These are phyloP conservation scores for Suillus placidus DNA, from an alignment of 768 basidiomycete species.

Conservation along the genomic window DNA sequence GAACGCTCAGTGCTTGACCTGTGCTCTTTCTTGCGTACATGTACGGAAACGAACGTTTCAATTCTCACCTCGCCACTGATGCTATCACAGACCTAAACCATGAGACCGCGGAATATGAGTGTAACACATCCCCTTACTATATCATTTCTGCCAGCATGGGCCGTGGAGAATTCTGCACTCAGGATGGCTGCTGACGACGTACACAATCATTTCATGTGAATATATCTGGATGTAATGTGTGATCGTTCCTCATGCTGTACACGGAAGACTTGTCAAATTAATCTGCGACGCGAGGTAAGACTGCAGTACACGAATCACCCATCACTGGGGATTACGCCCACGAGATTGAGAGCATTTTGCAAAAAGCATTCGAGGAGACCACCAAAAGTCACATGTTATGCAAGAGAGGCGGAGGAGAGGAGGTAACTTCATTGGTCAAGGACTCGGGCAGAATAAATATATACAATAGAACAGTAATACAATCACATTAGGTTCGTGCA, in stretches of 20 bases:
- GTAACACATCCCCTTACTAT: background rate
- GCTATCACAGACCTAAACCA: background rate
- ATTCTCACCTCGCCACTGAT: background rate
- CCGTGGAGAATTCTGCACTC: background rate
- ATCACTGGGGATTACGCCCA: too few relatives aligned
- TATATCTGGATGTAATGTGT: background rate
- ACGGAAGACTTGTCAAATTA: background rate
- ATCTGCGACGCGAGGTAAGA: background rate
- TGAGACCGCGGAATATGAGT: background rate
- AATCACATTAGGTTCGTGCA: background rate
- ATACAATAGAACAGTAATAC: background rate
- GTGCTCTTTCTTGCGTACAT: background rate
- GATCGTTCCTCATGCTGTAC: background rate
- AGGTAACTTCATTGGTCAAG: background rate
- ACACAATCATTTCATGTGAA: background rate
- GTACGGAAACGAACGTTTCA: background rate
- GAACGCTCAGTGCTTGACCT: constrained; percentile 12
- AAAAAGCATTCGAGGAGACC: too few relatives aligned
- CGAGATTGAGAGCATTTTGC: too few relatives aligned
- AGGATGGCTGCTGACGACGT: background rate
- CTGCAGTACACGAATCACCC: background rate
- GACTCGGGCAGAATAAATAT: background rate
- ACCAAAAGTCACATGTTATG: too few relatives aligned
- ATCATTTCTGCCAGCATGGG: background rate
- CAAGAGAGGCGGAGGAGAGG: background rate